phyloP scores from a whole-genome alignment of 345 rosid genomes.

The Ricinus communis region DNA sequence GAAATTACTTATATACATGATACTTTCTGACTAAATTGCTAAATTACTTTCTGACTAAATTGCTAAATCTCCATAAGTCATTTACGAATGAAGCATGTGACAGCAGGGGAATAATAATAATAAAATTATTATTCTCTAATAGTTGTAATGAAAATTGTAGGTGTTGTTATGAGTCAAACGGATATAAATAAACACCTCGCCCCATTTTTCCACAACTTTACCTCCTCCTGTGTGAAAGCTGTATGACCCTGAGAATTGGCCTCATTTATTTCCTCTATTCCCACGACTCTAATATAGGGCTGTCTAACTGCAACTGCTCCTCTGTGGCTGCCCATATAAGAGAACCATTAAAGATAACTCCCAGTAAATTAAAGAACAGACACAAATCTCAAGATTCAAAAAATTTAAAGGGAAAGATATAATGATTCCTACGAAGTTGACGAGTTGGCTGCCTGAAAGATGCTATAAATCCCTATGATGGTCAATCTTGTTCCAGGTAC shows the following conservation, averaged over 20 bases:
- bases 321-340: slow-evolving; percentile 53
- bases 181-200: background rate
- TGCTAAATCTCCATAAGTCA: no score
- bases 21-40: background rate
- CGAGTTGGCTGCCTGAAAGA: slow-evolving; percentile 80
- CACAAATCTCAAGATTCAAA: background rate
- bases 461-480: slow-evolving; percentile 90
- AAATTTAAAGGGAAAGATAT: background rate
- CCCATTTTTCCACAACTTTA: slow-evolving; percentile 27
- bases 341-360: background rate
- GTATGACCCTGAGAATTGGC: slow-evolving; percentile 75
- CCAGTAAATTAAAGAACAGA: background rate
- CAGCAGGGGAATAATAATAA: background rate
- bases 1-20: background rate
- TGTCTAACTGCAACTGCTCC: slow-evolving; percentile 95
- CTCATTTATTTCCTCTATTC: slow-evolving; percentile 80
- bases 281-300: slow-evolving; percentile 91
- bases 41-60: background rate
- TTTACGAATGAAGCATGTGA: background rate
- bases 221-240: slow-evolving; percentile 80
- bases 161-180: background rate
- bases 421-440: slow-evolving; percentile 53
- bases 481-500: slow-evolving; percentile 95
- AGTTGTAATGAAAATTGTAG: background rate
- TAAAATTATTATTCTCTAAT: no score